Percentiles rank a stretch among this genome's conserved stretches.
Evolutionary conservation across 345 rosid species (phyloP).

Genomic region (Streptanthus diversifolius): DNA sequence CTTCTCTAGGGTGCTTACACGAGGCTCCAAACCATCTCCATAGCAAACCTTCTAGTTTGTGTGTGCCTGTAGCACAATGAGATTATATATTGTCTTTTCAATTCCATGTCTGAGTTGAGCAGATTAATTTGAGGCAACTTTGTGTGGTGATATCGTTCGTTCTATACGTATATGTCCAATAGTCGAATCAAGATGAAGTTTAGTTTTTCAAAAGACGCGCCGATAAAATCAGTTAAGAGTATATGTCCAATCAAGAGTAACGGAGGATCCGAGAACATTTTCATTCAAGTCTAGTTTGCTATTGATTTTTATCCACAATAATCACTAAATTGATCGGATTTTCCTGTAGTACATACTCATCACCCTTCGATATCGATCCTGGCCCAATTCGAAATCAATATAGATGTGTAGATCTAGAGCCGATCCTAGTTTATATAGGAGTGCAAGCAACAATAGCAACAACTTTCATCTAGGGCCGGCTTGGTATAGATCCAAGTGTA

Average conservation of each 20-base stretch:
- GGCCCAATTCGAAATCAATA: not conserved
- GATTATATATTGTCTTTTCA: no score
- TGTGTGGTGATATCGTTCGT: no score
- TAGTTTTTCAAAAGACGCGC: not conserved
- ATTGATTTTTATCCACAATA: not conserved
- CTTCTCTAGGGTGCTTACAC: not conserved
- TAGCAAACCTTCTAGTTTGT: not conserved
- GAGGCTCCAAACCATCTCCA: not conserved
- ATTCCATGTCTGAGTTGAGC: no score
- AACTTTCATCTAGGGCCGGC: not conserved
- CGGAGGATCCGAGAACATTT: not conserved
- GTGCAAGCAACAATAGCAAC: not conserved
- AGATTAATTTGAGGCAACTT: no score
- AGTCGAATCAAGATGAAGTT: not conserved
- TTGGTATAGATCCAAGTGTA: not conserved
- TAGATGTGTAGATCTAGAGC: not conserved
- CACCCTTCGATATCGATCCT: not conserved
- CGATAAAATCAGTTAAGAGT: not conserved
- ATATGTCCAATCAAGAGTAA: not conserved
- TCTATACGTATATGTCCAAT: no score
- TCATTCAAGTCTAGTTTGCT: not conserved
- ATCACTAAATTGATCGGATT: not conserved
- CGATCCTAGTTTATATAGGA: not conserved
- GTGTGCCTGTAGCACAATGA: not conserved
- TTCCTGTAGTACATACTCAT: not conserved